phyloP scores from a whole-genome alignment of 2,329 filamentous ascomycete genomes.

The Incumbomyces lentus region DNA sequence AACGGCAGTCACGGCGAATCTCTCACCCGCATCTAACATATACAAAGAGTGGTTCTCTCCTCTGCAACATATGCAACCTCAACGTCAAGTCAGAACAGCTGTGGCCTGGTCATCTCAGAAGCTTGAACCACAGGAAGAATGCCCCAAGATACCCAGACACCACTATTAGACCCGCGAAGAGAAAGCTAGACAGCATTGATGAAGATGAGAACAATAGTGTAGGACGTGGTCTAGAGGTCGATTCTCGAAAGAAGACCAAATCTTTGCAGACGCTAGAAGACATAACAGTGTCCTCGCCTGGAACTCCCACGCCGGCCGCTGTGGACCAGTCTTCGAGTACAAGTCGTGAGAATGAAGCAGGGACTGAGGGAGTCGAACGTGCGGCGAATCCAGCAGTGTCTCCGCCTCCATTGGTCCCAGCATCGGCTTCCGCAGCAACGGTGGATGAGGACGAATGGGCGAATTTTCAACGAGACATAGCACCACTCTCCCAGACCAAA shows the following conservation, averaged over 20 bases:
- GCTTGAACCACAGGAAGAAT: constrained; percentile 36
- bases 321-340: background rate
- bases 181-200: constrained; percentile 40
- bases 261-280: constrained; percentile 1
- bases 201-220: constrained; percentile 16
- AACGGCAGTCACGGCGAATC: constrained; percentile 63
- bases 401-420: background rate
- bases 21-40: constrained; percentile 60
- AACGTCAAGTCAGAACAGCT: constrained; percentile 54
- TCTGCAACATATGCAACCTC: constrained; percentile 57
- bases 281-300: background rate
- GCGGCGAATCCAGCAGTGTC: background rate
- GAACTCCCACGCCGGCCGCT: background rate
- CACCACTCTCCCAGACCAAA: constrained; percentile 31
- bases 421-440: constrained; percentile 6
- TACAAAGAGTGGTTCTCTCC: constrained; percentile 55
- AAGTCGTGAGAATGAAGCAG: background rate
- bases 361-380: background rate
- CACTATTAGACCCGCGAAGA: constrained; percentile 38
- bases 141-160: constrained; percentile 26
- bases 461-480: constrained; percentile 76
- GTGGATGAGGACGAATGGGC: constrained; percentile 76
- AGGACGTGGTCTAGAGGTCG: constrained; percentile 11
- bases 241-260: constrained; percentile 17
- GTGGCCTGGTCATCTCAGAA: constrained; percentile 55